These are phyloP conservation scores for Botryotinia globosa DNA, from an alignment of 2,329 filamentous ascomycete genomes.

Conservation along the genomic window DNA sequence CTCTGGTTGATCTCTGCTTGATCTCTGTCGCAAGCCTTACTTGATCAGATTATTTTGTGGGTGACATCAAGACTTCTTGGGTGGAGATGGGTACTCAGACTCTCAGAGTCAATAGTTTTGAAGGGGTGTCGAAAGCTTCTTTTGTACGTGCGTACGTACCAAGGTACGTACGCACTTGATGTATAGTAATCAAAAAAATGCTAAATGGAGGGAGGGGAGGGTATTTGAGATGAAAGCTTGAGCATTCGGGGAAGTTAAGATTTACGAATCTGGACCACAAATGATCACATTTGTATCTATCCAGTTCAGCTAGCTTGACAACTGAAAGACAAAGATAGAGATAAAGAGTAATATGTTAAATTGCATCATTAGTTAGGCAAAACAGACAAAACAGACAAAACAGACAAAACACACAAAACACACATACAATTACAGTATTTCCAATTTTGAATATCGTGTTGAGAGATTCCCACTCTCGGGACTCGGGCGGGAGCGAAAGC, in stretches of 20 bases:
- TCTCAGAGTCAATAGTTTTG: conserved; percentile 1
- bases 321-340: neutral
- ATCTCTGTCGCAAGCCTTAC: conserved; percentile 9
- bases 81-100: neutral
- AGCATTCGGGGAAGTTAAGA: neutral
- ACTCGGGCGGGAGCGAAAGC: conserved; percentile 17
- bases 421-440: too few species aligned
- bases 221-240: neutral
- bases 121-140: neutral
- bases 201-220: neutral
- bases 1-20: neutral
- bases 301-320: neutral
- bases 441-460: neutral
- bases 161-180: neutral
- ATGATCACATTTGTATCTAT: conserved; percentile 1
- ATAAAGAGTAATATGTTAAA: neutral
- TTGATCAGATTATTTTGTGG: conserved; percentile 3
- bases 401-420: too few species aligned
- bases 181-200: neutral
- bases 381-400: too few species aligned
- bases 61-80: conserved; percentile 5
- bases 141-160: neutral
- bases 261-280: neutral
- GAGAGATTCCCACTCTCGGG: conserved; percentile 12
- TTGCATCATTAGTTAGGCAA: neutral